These are phyloP conservation scores for Apiospora rasikravindrae DNA, from an alignment of 2,329 filamentous ascomycete species.

Conservation along the genomic window DNA sequence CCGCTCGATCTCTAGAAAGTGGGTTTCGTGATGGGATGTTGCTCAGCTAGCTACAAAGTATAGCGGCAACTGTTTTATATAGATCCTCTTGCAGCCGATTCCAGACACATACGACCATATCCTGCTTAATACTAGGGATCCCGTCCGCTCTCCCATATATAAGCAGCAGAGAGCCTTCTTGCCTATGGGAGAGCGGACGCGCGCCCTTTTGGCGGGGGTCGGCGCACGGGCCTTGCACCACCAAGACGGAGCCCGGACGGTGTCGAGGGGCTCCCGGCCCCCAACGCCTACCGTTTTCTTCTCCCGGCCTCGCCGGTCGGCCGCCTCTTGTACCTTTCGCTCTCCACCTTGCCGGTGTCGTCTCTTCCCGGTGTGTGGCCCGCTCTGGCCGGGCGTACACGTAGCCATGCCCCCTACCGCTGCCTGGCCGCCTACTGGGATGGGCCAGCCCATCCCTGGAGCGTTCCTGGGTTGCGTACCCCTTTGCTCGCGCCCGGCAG, in stretches of 20 bases:
- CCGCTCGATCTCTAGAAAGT: too few species aligned
- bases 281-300: not conserved
- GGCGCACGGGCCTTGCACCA: not conserved
- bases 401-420: not conserved
- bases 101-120: not conserved
- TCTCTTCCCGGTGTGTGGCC: not conserved
- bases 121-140: not conserved
- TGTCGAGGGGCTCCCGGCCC: not conserved
- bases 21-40: too few species aligned
- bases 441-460: slow-evolving; percentile 3
- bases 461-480: not conserved
- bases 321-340: not conserved
- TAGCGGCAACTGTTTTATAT: too few species aligned
- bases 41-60: too few species aligned
- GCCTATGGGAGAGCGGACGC: not conserved
- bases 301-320: slow-evolving; percentile 6
- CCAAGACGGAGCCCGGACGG: not conserved
- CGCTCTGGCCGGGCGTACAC: not conserved
- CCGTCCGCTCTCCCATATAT: not conserved
- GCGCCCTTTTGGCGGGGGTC: not conserved
- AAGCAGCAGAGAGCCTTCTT: not conserved
- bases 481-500: slow-evolving; percentile 1
- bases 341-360: not conserved
- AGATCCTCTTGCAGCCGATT: too few species aligned
- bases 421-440: not conserved